Percentiles rank a stretch among this genome's conserved stretches.
phyloP scores from a whole-genome alignment of 1,284 basidiomycete species.

The Cerioporus squamosus region DNA sequence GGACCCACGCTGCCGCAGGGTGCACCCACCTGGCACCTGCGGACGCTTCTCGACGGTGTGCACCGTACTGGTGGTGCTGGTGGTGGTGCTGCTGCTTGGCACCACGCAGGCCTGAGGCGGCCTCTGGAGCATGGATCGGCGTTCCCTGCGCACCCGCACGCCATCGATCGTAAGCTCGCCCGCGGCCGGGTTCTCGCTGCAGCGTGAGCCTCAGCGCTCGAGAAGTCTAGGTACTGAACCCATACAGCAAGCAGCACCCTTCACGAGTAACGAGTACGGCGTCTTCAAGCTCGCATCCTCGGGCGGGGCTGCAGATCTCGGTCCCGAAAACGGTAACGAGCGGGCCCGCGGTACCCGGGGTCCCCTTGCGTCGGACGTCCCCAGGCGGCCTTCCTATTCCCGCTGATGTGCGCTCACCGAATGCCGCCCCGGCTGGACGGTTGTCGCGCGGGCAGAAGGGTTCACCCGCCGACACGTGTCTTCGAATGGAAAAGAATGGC shows the following conservation, averaged over 20 bases:
- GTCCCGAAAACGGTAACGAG: background rate
- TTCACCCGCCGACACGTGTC: no score
- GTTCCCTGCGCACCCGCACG: no score
- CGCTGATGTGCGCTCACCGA: slow-evolving; percentile 26
- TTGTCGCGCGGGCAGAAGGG: no score
- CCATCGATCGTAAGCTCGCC: background rate
- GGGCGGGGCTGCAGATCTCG: background rate
- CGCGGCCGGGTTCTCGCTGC: background rate
- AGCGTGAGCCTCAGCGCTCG: no score
- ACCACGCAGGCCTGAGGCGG: background rate
- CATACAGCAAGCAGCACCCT: no score
- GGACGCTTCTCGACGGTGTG: background rate
- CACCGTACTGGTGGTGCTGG: no score
- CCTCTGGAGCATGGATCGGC: no score
- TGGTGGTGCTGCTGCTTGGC: no score
- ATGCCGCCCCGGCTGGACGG: background rate
- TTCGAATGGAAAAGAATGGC: no score
- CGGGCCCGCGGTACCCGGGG: background rate
- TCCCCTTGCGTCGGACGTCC: background rate
- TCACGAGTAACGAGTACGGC: no score
- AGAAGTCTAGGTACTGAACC: no score
- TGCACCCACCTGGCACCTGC: slow-evolving; percentile 7
- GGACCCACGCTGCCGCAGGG: slow-evolving; percentile 10
- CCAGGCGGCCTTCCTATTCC: slow-evolving; percentile 11
- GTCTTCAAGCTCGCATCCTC: no score